Percentiles rank a stretch among this genome's conserved stretches.
phyloP scores from a whole-genome alignment of 2,329 filamentous ascomycete genomes.

The Pleoardoris graminearum region DNA sequence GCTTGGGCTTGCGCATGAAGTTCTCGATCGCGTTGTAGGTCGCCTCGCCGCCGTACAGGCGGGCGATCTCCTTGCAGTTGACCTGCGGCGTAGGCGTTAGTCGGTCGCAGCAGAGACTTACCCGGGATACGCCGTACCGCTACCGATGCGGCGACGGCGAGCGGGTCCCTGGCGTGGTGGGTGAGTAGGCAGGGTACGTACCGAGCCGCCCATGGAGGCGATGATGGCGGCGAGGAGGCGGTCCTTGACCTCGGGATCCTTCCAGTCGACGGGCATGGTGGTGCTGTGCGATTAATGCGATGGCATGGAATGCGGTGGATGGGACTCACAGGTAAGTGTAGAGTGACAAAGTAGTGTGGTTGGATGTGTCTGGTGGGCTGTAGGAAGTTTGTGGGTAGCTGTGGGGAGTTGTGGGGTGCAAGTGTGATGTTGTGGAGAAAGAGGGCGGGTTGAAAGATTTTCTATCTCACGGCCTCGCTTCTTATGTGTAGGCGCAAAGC shows the following conservation, averaged over 20 bases:
- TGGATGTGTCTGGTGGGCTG: neutral
- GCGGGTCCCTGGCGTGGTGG: neutral
- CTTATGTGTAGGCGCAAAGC: no score
- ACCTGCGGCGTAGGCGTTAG: constrained; percentile 30
- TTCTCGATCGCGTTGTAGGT: constrained; percentile 55
- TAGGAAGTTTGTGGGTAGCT: neutral
- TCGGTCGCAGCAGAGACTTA: no score
- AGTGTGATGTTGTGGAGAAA: neutral
- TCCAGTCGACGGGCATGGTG: constrained; percentile 45
- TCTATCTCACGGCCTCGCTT: neutral
- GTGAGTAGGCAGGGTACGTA: constrained; percentile 16
- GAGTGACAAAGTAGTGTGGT: neutral
- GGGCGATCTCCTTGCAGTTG: constrained; percentile 50
- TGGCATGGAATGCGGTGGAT: neutral
- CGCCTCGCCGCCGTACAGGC: constrained; percentile 50
- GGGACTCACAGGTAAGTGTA: neutral
- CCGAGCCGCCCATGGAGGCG: constrained; percentile 39
- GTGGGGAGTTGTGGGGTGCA: constrained; percentile 1
- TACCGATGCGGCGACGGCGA: neutral
- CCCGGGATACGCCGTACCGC: no score
- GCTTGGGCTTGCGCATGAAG: constrained; percentile 52
- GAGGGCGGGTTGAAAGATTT: neutral
- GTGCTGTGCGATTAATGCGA: neutral
- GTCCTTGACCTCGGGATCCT: constrained; percentile 40
- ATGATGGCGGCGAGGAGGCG: constrained; percentile 48